Percentiles rank a stretch among this genome's conserved stretches.
These are phyloP conservation scores for Euphrasia arctica DNA, from an alignment of 305 asterid species.

Conservation along the genomic window DNA sequence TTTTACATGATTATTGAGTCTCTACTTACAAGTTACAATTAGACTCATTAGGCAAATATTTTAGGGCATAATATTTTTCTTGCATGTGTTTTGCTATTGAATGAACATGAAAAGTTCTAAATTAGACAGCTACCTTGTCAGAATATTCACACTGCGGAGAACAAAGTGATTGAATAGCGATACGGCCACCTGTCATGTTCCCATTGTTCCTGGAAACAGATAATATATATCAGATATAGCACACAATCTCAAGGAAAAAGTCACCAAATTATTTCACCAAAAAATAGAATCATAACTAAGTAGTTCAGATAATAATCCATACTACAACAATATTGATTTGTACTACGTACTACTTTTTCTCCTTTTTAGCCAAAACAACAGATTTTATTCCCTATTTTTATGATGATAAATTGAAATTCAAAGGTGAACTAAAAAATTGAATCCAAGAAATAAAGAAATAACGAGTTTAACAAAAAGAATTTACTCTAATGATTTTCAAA, in stretches of 20 bases:
- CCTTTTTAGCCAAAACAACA: too few relatives aligned
- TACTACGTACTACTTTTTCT: too few relatives aligned
- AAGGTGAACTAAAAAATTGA: too few relatives aligned
- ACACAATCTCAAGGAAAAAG: constrained; percentile 12
- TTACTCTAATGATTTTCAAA: too few relatives aligned
- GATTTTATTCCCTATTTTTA: too few relatives aligned
- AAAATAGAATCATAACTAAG: neutral
- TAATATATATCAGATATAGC: constrained; percentile 10
- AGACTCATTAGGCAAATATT: constrained; percentile 13
- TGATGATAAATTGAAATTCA: too few relatives aligned
- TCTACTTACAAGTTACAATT: neutral
- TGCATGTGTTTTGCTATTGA: neutral
- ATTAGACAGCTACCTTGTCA: constrained; percentile 41
- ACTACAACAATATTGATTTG: too few relatives aligned
- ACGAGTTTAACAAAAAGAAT: too few relatives aligned
- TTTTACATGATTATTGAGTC: neutral
- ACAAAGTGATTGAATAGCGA: constrained; percentile 85
- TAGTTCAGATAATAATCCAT: too few relatives aligned
- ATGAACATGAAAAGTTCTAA: neutral
- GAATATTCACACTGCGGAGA: constrained; percentile 90
- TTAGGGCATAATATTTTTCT: neutral
- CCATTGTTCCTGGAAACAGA: constrained; percentile 50
- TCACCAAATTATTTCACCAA: constrained; percentile 4
- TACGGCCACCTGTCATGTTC: constrained; percentile 52
- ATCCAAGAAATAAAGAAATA: too few relatives aligned